Conservation (phyloP, 2,329 filamentous ascomycete genomes). For the Epichloe gansuensis region DNA sequence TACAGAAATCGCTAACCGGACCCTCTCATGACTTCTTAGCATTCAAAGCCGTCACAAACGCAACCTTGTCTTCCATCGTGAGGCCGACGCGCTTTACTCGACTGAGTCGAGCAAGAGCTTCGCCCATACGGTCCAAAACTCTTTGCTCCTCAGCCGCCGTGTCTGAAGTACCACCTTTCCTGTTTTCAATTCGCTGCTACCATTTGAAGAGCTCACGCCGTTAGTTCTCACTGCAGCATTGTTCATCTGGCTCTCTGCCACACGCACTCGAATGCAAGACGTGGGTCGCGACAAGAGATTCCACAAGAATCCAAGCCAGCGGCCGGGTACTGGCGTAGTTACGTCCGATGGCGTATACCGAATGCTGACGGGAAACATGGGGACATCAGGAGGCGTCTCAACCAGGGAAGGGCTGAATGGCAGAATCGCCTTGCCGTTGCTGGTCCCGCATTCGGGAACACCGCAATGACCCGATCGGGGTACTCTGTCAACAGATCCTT, state of each 20-base stretch:
- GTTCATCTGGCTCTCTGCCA: constrained; percentile 63
- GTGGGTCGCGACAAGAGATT: constrained; percentile 72
- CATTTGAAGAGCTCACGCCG: constrained; percentile 17
- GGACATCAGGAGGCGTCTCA: constrained; percentile 50
- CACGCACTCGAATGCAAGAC: constrained; percentile 81
- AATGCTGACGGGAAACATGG: constrained; percentile 83
- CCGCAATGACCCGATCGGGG: constrained; percentile 64
- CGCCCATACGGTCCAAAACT: constrained; percentile 67
- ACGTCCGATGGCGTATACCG: constrained; percentile 83
- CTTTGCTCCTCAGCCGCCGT: constrained; percentile 48
- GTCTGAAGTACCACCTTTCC: constrained; percentile 12
- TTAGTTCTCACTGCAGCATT: constrained; percentile 27
- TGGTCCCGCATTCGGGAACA: constrained; percentile 94
- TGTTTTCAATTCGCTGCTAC: constrained; percentile 17
- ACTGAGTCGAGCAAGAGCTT: constrained; percentile 76
- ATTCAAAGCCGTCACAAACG: constrained; percentile 62
- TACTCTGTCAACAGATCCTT: constrained; percentile 51
- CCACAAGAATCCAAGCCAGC: constrained; percentile 68
- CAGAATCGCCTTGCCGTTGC: constrained; percentile 82
- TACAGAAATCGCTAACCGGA: not conserved
- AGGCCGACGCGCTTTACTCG: constrained; percentile 81
- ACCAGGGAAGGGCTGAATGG: constrained; percentile 71
- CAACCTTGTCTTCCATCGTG: constrained; percentile 68
- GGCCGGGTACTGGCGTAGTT: constrained; percentile 75
- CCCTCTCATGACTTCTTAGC: constrained; percentile 23